phyloP scores from a whole-genome alignment of 257 asterid species.

The Gentiana straminea region DNA sequence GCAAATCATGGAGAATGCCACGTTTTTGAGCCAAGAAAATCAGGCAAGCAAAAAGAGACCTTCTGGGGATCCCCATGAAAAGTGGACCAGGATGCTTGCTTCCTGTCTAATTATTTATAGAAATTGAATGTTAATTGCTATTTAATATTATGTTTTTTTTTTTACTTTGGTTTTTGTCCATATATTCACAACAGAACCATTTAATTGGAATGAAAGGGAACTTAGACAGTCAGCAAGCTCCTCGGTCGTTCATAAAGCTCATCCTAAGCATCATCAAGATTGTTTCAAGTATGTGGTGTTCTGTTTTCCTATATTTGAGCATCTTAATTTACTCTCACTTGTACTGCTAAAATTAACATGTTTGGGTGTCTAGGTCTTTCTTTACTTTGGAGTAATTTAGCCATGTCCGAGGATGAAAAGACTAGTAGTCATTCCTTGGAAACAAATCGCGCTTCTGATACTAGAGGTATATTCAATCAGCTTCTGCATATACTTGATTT shows the following conservation, averaged over 20 bases:
- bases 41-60: constrained; percentile 31
- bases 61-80: too few relatives aligned
- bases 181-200: constrained; percentile 44
- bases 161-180: background rate
- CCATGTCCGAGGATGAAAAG: constrained; percentile 25
- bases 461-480: constrained; percentile 15
- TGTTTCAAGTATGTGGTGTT: constrained; percentile 52
- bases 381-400: constrained; percentile 21
- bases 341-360: background rate
- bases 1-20: constrained; percentile 72
- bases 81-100: too few relatives aligned
- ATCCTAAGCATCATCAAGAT: constrained; percentile 51
- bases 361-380: constrained; percentile 32
- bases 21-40: constrained; percentile 61
- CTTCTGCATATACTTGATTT: background rate
- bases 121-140: too few relatives aligned
- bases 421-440: constrained; percentile 19
- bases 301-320: constrained; percentile 1
- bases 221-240: constrained; percentile 39
- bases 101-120: too few relatives aligned
- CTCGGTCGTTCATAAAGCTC: constrained; percentile 56
- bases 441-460: constrained; percentile 13
- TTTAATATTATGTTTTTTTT: background rate
- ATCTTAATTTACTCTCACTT: background rate
- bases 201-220: constrained; percentile 71